Evolutionary conservation across 441 rosid species (phyloP), one percentile per base, ranked within the genome.

Genomic region (Pelargonium myrrhifolium): DNA sequence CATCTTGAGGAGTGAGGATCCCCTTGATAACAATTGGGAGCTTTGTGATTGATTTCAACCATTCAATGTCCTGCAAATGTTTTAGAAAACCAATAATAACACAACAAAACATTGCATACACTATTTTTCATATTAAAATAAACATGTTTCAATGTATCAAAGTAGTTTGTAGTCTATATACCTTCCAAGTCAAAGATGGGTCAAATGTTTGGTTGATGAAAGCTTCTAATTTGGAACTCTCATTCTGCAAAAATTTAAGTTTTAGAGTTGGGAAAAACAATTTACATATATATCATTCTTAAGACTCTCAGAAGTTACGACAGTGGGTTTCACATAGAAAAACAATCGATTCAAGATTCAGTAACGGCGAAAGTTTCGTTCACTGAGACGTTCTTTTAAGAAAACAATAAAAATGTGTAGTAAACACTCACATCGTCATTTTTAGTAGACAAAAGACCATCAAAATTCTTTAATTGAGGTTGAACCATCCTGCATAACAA

Each of bases 391-490:
- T 4, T 31, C 6, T 31, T 31, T 3, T 40, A 10, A 9, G 12
- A 40, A 40, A 40, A 40, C 12, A 40, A 8, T 9, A 40, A 2
- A 40, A 8, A 40, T 40, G 12, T 40, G 3, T 1, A 40, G 45
- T 40, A 1, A 8, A 10, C 10, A 56, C 61, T 17, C 58, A 84
- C 99, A 91, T 78, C 73, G 53, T 86, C 90, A 71, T 88, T 79
- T 72, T 84, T 82, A 56, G 28, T 10, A 1, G 61, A 56, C 22
- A 21, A 56, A 69, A 95, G 93, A 72, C 89, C 99, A 81, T 89
- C 95, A 18, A 87, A 91, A 81, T 94, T 89, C 84, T 91, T 91
- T 83, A 91, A 68, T 61, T 87, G 81, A 42, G 99, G 97, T 81
- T 89, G 73, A 40, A 79, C 74, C 63, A 93, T 91, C 74, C 99